Evolutionary conservation across 305 asterid genomes (phyloP), one percentile per base, ranked within the genome.

Genomic region (Withania somnifera): DNA sequence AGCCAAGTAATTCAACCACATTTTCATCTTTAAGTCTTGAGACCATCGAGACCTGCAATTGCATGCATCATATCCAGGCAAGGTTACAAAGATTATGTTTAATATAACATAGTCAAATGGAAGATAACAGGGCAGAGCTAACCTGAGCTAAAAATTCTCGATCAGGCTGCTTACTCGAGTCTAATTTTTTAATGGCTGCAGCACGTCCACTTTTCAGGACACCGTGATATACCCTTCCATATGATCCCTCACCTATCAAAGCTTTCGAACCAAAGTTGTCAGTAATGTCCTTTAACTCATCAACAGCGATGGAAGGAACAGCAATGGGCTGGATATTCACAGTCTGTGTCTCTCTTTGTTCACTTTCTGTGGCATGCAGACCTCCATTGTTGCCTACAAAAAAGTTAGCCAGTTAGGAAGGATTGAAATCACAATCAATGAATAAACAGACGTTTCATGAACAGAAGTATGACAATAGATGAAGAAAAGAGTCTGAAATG

Each of bases 21-120:
- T 92, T 87, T 38, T 92, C 97, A 61, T 94, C 91, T 85, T 89
- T 90, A 66, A 94, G 87, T 86, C 97, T 92, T 63, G 97, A 94
- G 63, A 94, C 98, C 93, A 90, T 87, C n/a, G 97, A 91, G 71
- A 94, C 93, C 98, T 93, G 88, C 50, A 86, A 79, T 69, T 81
- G 6, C 61, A 75, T 75, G 22, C n/a, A 17, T 47, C 26, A 47
- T 47, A 47, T 73, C 17, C 15, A 73, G 17, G n/a, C 45, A 15
- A 75, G 80, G 80, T 50, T 50, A 47, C 38, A 14, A 32, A 38
- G 58, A 78, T 56, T 63, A 32, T 11, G 24, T 73, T 53, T 51
- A 42, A 52, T 80, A 11, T 45, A n/a, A 60, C 47, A 40, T 45
- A 45, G 66, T 81, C 66, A 64, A 28, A 54, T 54, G 14, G 56